Percentiles rank a stretch among this genome's conserved stretches.
phyloP scores from a whole-genome alignment of 306 rosid genomes.

The Quercus dentata region DNA sequence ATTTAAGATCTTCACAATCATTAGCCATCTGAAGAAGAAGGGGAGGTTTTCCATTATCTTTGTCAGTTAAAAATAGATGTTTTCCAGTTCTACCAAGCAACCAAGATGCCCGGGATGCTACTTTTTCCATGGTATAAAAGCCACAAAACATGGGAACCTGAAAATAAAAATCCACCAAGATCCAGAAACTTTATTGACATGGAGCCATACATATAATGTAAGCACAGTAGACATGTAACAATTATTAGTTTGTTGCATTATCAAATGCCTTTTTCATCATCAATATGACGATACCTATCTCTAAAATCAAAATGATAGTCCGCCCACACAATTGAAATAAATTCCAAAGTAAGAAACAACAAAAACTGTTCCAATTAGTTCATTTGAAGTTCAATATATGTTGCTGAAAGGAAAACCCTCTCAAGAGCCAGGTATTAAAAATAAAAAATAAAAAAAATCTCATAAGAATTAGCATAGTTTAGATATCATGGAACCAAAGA shows the following conservation, averaged over 20 bases:
- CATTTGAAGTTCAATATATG: background rate
- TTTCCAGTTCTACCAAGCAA: constrained; percentile 70
- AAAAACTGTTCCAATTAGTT: background rate
- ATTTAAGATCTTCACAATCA: constrained; percentile 67
- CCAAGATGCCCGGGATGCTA: constrained; percentile 47
- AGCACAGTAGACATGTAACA: background rate
- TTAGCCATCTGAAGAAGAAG: constrained; percentile 81
- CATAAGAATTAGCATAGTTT: background rate
- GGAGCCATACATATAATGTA: constrained; percentile 3
- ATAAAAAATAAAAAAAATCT: background rate
- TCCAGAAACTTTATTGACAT: constrained; percentile 12
- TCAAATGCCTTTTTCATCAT: background rate
- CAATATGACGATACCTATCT: background rate
- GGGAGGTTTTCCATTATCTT: constrained; percentile 61
- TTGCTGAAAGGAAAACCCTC: background rate
- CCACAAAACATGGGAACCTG: constrained; percentile 86
- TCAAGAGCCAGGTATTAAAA: too few species aligned
- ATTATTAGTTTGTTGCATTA: background rate
- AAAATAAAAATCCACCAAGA: constrained; percentile 16
- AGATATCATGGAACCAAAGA: background rate
- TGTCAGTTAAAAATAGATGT: constrained; percentile 72
- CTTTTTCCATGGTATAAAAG: constrained; percentile 57
- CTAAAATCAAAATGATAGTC: background rate
- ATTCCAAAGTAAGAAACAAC: background rate
- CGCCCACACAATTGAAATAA: background rate